Conservation (phyloP, 2,329 filamentous ascomycete species). For the Calonectria naviculata region DNA sequence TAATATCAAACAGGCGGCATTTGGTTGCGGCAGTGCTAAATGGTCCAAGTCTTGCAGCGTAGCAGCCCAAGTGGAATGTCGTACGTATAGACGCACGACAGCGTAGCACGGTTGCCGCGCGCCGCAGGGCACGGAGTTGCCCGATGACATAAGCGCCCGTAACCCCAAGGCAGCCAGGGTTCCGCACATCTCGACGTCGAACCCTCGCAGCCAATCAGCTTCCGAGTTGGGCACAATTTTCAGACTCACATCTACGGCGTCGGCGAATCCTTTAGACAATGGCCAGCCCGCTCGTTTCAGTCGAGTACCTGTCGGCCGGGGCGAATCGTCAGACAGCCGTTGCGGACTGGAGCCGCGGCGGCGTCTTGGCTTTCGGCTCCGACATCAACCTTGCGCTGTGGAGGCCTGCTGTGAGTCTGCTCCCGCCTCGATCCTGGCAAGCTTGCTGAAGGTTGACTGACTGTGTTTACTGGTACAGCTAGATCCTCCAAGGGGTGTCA, state of each 20-base stretch:
- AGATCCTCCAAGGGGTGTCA: conserved; percentile 66
- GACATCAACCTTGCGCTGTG: conserved; percentile 91
- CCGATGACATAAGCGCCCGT: conserved; percentile 39
- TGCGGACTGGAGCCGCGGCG: conserved; percentile 85
- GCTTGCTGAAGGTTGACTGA: background rate
- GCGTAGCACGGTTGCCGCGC: background rate
- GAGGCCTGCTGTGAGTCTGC: conserved; percentile 75
- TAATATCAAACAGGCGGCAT: conserved; percentile 8
- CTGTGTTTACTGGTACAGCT: conserved; percentile 42
- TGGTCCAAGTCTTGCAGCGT: conserved; percentile 8
- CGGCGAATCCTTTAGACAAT: conserved; percentile 35
- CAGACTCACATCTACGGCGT: conserved; percentile 43
- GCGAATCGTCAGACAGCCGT: conserved; percentile 91
- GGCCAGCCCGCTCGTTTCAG: conserved; percentile 45
- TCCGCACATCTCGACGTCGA: conserved; percentile 32
- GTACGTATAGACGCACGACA: conserved; percentile 4
- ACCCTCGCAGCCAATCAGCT: conserved; percentile 49
- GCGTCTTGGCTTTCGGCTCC: conserved; percentile 87
- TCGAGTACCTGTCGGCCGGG: conserved; percentile 77
- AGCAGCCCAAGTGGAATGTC: background rate
- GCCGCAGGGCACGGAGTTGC: conserved; percentile 1
- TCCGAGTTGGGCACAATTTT: conserved; percentile 46
- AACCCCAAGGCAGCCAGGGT: background rate
- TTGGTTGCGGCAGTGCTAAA: conserved; percentile 7
- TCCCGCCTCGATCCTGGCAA: background rate